phyloP scores from a whole-genome alignment of 169 alveolate species.

The Eimeria acervulina region DNA sequence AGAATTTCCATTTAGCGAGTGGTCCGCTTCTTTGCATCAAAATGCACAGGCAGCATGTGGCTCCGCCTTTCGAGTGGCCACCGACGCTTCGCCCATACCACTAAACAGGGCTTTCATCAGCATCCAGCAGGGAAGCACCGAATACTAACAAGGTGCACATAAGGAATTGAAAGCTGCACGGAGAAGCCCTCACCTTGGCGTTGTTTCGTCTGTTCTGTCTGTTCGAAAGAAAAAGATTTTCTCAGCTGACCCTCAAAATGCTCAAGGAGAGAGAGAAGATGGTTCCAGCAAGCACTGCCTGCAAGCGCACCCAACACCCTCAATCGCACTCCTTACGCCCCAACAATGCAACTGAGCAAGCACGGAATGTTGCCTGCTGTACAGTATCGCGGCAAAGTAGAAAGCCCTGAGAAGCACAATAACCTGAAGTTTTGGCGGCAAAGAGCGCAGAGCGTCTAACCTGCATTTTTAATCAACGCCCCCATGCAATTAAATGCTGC shows the following conservation, averaged over 20 bases:
- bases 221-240: conserved; percentile 76
- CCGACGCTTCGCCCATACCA: not conserved
- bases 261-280: conserved; percentile 69
- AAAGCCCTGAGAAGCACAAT: not conserved
- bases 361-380: not conserved
- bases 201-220: conserved; percentile 79
- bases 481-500: conserved; percentile 83
- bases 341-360: not conserved
- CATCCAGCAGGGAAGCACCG: no score
- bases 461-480: conserved; percentile 79
- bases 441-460: conserved; percentile 16
- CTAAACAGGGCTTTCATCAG: not conserved
- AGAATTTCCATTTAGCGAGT: not conserved
- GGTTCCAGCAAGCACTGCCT: conserved; percentile 77
- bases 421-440: not conserved
- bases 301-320: not conserved
- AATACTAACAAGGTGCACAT: not conserved
- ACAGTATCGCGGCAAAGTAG: not conserved
- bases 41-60: not conserved
- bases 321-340: not conserved
- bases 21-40: not conserved
- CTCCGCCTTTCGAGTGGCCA: not conserved
- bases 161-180: not conserved
- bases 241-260: conserved; percentile 79
- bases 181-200: conserved; percentile 63